Conservation (phyloP, 257 asterid genomes). For the Nyctanthes arbortristis region DNA sequence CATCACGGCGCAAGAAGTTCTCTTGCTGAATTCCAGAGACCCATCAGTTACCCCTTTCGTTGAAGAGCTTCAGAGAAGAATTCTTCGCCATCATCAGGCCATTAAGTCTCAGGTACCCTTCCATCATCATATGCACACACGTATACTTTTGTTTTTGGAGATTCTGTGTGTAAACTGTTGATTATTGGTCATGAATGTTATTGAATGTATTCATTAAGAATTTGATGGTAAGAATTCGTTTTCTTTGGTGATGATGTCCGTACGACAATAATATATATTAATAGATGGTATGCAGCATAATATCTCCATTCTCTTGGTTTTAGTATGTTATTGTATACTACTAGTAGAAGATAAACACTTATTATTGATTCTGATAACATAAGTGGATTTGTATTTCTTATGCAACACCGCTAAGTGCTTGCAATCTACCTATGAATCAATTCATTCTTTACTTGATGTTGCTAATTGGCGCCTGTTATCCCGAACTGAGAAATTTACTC, state of each 20-base stretch:
- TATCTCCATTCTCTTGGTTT: neutral
- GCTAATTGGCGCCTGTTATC: neutral
- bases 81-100: slow-evolving; percentile 74
- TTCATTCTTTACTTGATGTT: neutral
- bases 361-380: neutral
- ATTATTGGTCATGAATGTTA: neutral
- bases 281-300: neutral
- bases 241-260: neutral
- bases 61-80: slow-evolving; percentile 78
- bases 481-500: neutral
- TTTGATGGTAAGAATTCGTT: neutral
- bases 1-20: slow-evolving; percentile 87
- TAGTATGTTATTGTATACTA: neutral
- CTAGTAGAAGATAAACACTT: neutral
- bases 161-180: neutral
- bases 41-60: slow-evolving; percentile 89
- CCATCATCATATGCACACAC: neutral
- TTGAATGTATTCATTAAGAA: neutral
- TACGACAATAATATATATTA: neutral
- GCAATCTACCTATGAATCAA: neutral
- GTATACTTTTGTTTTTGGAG: neutral
- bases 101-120: slow-evolving; percentile 66
- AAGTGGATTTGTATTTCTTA: neutral
- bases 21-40: slow-evolving; percentile 78
- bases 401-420: neutral